These are phyloP conservation scores for Noccaea bulbosa DNA, from an alignment of 345 rosid genomes.

Conservation along the genomic window DNA sequence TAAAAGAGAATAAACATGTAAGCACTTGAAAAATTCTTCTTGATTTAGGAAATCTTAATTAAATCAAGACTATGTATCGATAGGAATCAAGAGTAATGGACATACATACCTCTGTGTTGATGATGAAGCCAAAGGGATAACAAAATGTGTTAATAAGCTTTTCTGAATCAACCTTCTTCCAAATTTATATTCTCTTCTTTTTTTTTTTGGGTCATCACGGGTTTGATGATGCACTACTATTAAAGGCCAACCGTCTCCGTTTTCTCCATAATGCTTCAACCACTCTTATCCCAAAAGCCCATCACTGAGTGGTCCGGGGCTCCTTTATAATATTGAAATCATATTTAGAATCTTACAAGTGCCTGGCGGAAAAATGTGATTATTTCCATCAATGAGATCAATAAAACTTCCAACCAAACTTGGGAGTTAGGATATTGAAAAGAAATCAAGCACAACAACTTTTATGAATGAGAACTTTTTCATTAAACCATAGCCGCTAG, in stretches of 20 bases:
- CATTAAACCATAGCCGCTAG: not conserved
- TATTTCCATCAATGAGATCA: too few species aligned
- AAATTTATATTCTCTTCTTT: constrained; percentile 11
- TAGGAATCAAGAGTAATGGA: not conserved
- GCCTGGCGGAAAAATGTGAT: too few species aligned
- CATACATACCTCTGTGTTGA: constrained; percentile 33
- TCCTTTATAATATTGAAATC: not conserved
- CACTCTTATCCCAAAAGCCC: constrained; percentile 31
- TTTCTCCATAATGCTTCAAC: constrained; percentile 32
- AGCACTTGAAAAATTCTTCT: too few species aligned
- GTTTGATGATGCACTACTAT: constrained; percentile 31
- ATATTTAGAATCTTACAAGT: too few species aligned
- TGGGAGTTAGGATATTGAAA: too few species aligned
- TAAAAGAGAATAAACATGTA: too few species aligned
- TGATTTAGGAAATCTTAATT: too few species aligned
- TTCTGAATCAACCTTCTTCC: constrained; percentile 2
- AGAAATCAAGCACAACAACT: too few species aligned
- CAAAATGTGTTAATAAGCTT: not conserved
- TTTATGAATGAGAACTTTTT: not conserved
- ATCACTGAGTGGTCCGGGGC: constrained; percentile 28
- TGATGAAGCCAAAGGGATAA: constrained; percentile 16
- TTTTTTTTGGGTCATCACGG: constrained; percentile 18
- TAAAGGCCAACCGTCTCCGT: constrained; percentile 27
- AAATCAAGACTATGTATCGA: too few species aligned
- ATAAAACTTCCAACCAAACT: too few species aligned